Percentiles rank a stretch among this genome's conserved stretches.
phyloP scores from a whole-genome alignment of 768 basidiomycete genomes.

The Leccinum subgranulosum region DNA sequence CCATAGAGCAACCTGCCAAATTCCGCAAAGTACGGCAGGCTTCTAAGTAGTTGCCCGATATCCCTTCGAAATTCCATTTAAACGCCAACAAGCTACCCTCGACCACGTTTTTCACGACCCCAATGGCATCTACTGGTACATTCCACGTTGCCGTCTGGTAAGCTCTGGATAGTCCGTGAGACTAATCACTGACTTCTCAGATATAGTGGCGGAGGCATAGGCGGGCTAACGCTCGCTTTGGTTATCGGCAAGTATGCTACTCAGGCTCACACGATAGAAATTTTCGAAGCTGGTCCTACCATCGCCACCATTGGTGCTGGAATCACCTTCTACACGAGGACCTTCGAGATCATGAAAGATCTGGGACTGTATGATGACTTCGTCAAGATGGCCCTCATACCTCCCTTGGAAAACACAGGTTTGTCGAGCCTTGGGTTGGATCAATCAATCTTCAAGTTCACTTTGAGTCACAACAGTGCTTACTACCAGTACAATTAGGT shows the following conservation, averaged over 20 bases:
- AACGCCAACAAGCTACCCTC: background rate
- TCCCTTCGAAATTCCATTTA: background rate
- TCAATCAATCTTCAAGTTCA: background rate
- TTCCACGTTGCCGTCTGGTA: background rate
- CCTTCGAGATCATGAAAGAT: constrained; percentile 38
- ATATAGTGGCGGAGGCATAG: constrained; percentile 39
- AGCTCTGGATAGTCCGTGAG: background rate
- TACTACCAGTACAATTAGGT: constrained; percentile 7
- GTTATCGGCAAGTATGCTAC: constrained; percentile 24
- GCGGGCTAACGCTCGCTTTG: constrained; percentile 33
- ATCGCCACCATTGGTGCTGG: constrained; percentile 46
- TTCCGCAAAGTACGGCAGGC: background rate
- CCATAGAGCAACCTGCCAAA: background rate
- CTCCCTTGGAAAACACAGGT: constrained; percentile 22
- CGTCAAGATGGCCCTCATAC: constrained; percentile 9
- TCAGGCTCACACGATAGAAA: constrained; percentile 29
- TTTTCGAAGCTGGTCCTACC: constrained; percentile 41
- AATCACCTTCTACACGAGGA: constrained; percentile 45
- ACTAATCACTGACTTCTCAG: background rate
- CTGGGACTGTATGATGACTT: constrained; percentile 39
- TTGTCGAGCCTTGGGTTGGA: background rate
- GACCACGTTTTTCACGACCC: background rate
- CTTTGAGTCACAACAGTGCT: background rate
- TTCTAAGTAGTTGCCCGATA: background rate
- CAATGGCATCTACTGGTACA: background rate